Conservation (phyloP, 257 asterid species). For the Solanum chiquidenum region DNA sequence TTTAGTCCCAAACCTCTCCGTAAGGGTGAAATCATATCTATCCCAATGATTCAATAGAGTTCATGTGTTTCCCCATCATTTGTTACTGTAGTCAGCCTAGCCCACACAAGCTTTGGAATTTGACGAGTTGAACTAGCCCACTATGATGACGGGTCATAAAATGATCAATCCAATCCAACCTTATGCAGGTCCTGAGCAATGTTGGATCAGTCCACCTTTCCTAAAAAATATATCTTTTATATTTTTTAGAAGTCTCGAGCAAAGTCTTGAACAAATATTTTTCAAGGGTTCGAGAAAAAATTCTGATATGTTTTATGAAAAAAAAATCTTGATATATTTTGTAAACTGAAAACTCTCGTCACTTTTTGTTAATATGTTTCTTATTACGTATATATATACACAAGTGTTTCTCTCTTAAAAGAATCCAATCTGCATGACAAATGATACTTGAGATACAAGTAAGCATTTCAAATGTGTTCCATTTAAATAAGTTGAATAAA, state of each 20-base stretch:
- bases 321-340: neutral
- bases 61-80: neutral
- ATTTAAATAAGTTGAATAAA: neutral
- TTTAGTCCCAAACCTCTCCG: too few relatives aligned
- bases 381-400: neutral
- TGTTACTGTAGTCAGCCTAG: neutral
- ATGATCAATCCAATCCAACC: neutral
- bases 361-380: neutral
- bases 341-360: neutral
- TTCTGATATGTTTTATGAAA: neutral
- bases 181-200: neutral
- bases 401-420: neutral
- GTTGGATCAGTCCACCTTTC: neutral
- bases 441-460: neutral
- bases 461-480: neutral
- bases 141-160: neutral
- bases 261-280: neutral
- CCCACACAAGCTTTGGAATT: neutral
- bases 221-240: neutral
- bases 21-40: neutral
- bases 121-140: neutral
- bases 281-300: rapidly evolving
- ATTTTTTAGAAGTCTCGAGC: neutral
- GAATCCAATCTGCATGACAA: neutral
- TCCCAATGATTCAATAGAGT: neutral